Base-by-base conservation (phyloP, 2,329 filamentous ascomycete species). In the Lachnum nothofagi region DNA sequence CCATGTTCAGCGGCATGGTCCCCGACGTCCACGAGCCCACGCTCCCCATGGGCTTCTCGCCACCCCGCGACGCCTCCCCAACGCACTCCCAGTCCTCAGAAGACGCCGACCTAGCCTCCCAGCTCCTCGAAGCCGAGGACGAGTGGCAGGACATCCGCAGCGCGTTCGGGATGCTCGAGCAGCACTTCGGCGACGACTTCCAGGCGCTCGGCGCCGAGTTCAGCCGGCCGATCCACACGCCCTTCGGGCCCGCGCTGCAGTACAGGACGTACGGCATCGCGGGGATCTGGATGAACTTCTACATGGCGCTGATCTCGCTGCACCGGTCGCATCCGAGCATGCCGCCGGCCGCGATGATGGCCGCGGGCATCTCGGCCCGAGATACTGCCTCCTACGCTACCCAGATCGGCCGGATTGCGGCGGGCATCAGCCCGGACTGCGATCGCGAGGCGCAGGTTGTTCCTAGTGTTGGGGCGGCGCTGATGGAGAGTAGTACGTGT, bases 191-290 rank as follows among this genome's bases (percentile, higher is more conserved):
- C 0, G 75, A 82, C 4, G 82, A 87, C 37, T 97, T 94, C 66
- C 78, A 86, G 53, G 84, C 88, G 1, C 69, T 97, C 17, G 78
- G 80, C 2, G 71, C 82, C 2, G 88, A 93, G 53, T 80, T 82
- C 46, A 75, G 71, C 34, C 73, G 76, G 49, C 68, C 81, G 44
- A 75, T 82, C 41, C 67, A 78, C 53, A 84, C 89, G 1, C 89
- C 91, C 0, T 98, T 96, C 62, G 91, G 93, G 0, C 78, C 81
- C 2, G 85, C 88, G 0, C 70, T 90, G 5, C 82, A 89, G 55
- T 96, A 95, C 64, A 80, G 88, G 24, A 91, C 87, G 2, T 91
- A 89, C 65, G 84, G 85, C n/a, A 86, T 97, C 54, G 88, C 87
- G 2, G 85, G 88, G 27, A 76, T 96, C 19, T 95, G 90, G 88